Base-by-base conservation (phyloP, 495 filamentous ascomycete genomes). In the Aspergillus sparsus region DNA sequence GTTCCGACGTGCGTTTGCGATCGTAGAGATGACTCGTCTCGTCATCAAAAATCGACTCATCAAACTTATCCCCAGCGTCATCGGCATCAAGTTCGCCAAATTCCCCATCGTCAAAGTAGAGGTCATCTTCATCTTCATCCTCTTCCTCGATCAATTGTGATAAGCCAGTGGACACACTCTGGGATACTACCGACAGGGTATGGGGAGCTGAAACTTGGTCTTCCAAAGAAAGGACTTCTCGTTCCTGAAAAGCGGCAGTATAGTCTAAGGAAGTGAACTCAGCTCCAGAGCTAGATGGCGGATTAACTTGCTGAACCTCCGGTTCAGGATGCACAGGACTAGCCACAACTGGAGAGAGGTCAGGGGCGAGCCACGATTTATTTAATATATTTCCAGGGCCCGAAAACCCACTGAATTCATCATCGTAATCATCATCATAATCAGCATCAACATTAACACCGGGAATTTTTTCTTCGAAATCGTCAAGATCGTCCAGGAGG, bases 51-150 rank as follows among this genome's bases (percentile, higher is more conserved):
- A 92, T 82, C 27, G 88, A 90, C 66, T 93, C 89, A 62, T 93
- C 89, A 64, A 93, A 92, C 13, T 77, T 72, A 7, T 75, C 75
- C 33, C 80, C 82, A 41, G 84, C 82, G 31, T 74, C 77, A 9
- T 82, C 78, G 2, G 73, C 72, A 31, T 54, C 67, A 12, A 80
- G 61, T 21, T 82, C 77, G 67, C 82, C 85, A 64, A 89, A 88
- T 46, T 91, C 77, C 3, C 90, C 91, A 63, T 92, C 89, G 57
- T 93, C 87, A 61, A 89, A 94, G 66, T 94, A 94, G 44, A 94
- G 71, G 58, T 93, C 90, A 63, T 93, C 90, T 34, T 93, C 90
- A 63, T 93, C 90, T 34, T 86, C 16, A 36, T 62, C 59, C 18
- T 53, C 50, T 36, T 62, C 53, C 37, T 55, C 45, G 11, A 62